These are phyloP conservation scores for Elaphomyces granulatus DNA, from an alignment of 495 filamentous ascomycete species.

Conservation along the genomic window DNA sequence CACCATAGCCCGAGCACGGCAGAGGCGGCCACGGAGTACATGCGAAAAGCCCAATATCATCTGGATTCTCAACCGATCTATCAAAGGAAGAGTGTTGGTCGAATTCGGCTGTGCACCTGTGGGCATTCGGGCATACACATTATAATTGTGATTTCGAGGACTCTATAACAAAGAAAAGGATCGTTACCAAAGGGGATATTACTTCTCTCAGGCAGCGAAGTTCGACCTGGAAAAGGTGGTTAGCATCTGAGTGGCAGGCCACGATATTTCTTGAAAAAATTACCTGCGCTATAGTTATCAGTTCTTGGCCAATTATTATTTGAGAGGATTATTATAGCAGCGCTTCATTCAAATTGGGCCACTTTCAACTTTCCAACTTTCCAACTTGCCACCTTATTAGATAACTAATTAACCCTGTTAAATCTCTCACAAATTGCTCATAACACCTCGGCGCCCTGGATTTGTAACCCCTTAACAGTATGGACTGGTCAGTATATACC, in stretches of 20 bases:
- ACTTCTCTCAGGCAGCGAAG: constrained; percentile 13
- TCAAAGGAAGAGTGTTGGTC: constrained; percentile 27
- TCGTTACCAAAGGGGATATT: constrained; percentile 21
- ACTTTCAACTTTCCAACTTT: no score
- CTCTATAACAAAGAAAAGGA: constrained; percentile 10
- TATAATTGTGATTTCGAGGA: constrained; percentile 33
- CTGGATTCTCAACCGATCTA: constrained; percentile 32
- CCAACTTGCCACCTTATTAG: no score
- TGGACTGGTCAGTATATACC: no score
- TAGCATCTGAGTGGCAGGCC: constrained; percentile 4
- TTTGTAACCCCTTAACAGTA: no score
- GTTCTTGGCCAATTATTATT: no score
- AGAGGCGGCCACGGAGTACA: constrained; percentile 23
- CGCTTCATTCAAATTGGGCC: no score
- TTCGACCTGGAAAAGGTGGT: constrained; percentile 12
- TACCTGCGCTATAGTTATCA: no score
- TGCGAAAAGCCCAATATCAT: constrained; percentile 17
- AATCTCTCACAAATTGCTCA: no score
- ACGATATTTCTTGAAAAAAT: no score
- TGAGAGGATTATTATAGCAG: no score
- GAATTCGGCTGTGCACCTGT: constrained; percentile 23
- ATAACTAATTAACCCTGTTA: no score
- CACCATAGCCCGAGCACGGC: constrained; percentile 28
- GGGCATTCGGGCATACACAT: constrained; percentile 42
- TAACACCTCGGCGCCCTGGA: no score